Evolutionary conservation across 352 stramenopile species (phyloP).

Genomic region (Globisporangium parvum): DNA sequence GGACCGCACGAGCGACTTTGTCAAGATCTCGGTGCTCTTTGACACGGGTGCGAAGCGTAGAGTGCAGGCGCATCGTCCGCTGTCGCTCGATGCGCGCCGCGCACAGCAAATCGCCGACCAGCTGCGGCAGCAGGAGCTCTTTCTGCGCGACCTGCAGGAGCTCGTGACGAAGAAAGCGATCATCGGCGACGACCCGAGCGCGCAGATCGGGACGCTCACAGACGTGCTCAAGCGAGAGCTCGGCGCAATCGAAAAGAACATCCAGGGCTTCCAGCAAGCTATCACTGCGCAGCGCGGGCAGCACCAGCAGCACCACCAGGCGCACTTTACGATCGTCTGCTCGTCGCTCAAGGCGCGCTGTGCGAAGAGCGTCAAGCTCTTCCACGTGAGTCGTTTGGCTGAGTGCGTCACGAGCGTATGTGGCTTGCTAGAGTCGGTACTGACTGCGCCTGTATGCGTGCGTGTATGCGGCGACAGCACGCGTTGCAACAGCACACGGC

Average conservation of each 20-base stretch:
- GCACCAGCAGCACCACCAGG: slow-evolving; percentile 64
- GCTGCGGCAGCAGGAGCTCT: slow-evolving; percentile 73
- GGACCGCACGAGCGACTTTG: slow-evolving; percentile 82
- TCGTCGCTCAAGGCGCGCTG: slow-evolving; percentile 76
- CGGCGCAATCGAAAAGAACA: slow-evolving; percentile 51
- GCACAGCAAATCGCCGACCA: slow-evolving; percentile 81
- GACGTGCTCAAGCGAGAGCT: slow-evolving; percentile 80
- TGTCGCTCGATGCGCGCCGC: slow-evolving; percentile 63
- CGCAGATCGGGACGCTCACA: slow-evolving; percentile 71
- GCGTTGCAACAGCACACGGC: slow-evolving; percentile 58
- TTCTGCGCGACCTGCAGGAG: slow-evolving; percentile 66
- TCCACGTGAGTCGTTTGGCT: slow-evolving; percentile 41
- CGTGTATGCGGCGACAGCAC: slow-evolving; percentile 21
- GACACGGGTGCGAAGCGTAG: slow-evolving; percentile 44
- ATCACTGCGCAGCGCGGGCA: slow-evolving; percentile 42
- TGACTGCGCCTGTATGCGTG: slow-evolving; percentile 4
- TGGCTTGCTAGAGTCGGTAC: not conserved
- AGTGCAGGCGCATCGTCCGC: slow-evolving; percentile 45
- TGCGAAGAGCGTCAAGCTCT: slow-evolving; percentile 73
- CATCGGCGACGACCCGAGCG: slow-evolving; percentile 65
- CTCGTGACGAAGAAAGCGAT: slow-evolving; percentile 73
- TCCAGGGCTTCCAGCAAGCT: slow-evolving; percentile 56
- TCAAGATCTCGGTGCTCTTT: slow-evolving; percentile 81
- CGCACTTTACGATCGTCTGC: slow-evolving; percentile 77
- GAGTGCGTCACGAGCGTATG: not conserved